Evolutionary conservation across 129 eudicot species (phyloP).

Genomic region (Escallonia herrerae): DNA sequence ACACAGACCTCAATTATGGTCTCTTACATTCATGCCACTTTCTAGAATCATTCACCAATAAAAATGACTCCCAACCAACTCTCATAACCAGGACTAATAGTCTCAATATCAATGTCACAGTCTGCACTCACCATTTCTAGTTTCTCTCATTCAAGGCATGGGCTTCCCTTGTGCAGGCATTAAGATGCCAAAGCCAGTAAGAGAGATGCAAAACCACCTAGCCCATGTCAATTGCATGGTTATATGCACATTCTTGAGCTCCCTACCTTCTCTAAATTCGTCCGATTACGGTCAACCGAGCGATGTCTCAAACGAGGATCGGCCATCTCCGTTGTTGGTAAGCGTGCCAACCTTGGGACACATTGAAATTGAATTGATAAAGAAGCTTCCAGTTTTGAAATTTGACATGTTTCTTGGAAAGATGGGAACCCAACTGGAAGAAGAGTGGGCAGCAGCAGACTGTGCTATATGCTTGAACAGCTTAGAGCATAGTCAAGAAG

Average conservation of each 20-base stretch:
- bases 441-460: neutral
- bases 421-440: neutral
- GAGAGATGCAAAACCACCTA: neutral
- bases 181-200: neutral
- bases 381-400: neutral
- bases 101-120: too few species aligned
- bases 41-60: too few species aligned
- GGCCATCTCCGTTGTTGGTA: constrained; percentile 5
- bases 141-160: neutral
- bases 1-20: too few species aligned
- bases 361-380: neutral
- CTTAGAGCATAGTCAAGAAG: neutral
- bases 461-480: constrained; percentile 13
- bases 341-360: neutral
- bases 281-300: too few species aligned
- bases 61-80: too few species aligned
- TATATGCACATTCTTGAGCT: too few species aligned
- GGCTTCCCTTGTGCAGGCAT: neutral
- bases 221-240: neutral
- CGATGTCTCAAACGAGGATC: neutral
- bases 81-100: too few species aligned
- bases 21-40: too few species aligned
- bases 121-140: neutral
- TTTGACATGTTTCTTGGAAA: neutral
- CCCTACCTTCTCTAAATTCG: too few species aligned